Evolutionary conservation across 2,329 filamentous ascomycete genomes (phyloP).

Genomic region (Penicillium sumatraense): DNA sequence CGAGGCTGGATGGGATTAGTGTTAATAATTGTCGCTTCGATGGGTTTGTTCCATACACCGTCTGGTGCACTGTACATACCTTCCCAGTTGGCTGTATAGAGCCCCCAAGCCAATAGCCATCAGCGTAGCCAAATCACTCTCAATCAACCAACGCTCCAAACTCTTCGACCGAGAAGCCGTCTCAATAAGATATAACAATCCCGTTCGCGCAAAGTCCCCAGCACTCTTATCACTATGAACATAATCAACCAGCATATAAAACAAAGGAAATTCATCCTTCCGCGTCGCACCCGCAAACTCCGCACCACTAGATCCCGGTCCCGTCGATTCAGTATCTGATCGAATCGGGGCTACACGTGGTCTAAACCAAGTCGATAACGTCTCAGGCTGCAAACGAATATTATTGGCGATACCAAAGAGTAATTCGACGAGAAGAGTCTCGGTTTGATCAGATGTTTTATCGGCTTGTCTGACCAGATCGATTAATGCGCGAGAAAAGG

Average conservation of each 20-base stretch:
- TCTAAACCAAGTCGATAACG: slow-evolving; percentile 91
- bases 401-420: slow-evolving; percentile 97
- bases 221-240: slow-evolving; percentile 94
- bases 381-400: slow-evolving; percentile 84
- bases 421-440: slow-evolving; percentile 87
- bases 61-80: slow-evolving; percentile 41
- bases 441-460: slow-evolving; percentile 73
- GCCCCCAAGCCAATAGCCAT: slow-evolving; percentile 96
- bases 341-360: slow-evolving; percentile 51
- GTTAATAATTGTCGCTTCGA: neutral
- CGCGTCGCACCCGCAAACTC: slow-evolving; percentile 84
- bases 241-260: slow-evolving; percentile 94
- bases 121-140: slow-evolving; percentile 91
- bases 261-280: slow-evolving; percentile 91
- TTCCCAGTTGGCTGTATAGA: slow-evolving; percentile 70
- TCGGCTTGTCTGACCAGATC: slow-evolving; percentile 78
- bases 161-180: slow-evolving; percentile 80
- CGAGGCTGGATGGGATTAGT: slow-evolving; percentile 65
- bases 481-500: slow-evolving; percentile 84
- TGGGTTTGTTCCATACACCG: neutral
- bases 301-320: slow-evolving; percentile 56
- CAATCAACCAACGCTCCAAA: slow-evolving; percentile 94
- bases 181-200: slow-evolving; percentile 93
- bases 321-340: slow-evolving; percentile 45
- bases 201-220: slow-evolving; percentile 94